Conservation (phyloP, 1,139 yeast species). For the Kodamaea ohmeri region DNA sequence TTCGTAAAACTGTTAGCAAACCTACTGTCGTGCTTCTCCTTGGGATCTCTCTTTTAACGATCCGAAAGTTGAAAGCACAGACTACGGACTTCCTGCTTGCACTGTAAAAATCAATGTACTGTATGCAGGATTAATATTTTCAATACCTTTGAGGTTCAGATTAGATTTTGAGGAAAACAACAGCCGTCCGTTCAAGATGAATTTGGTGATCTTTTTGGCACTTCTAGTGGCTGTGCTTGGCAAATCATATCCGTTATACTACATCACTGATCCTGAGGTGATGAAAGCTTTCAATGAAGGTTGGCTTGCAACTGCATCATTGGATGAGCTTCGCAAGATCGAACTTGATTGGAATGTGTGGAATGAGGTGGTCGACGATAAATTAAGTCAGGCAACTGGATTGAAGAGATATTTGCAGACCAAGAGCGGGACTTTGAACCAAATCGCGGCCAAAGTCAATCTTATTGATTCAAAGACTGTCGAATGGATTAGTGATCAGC, state of each 20-base stretch:
- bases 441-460: constrained; percentile 7
- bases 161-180: not conserved
- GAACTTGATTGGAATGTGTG: constrained; percentile 4
- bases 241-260: constrained; percentile 6
- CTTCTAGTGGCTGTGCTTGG: constrained; percentile 4
- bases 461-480: constrained; percentile 7
- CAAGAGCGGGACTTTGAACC: constrained; percentile 3
- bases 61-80: no score
- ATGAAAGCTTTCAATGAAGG: constrained; percentile 3
- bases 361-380: constrained; percentile 5
- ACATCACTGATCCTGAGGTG: constrained; percentile 7
- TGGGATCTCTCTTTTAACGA: no score
- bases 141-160: no score
- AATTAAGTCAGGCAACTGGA: constrained; percentile 3
- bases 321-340: constrained; percentile 5
- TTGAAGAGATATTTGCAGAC: constrained; percentile 7
- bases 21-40: no score
- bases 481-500: constrained; percentile 5
- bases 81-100: no score
- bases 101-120: no score
- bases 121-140: no score
- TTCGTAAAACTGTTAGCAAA: no score
- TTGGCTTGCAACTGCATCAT: constrained; percentile 5
- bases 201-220: constrained; percentile 5
- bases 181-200: constrained; percentile 1